Percentiles rank a stretch among this genome's conserved stretches.
Conservation (phyloP, 306 rosid genomes). For the Cyclanthera cordifolia region DNA sequence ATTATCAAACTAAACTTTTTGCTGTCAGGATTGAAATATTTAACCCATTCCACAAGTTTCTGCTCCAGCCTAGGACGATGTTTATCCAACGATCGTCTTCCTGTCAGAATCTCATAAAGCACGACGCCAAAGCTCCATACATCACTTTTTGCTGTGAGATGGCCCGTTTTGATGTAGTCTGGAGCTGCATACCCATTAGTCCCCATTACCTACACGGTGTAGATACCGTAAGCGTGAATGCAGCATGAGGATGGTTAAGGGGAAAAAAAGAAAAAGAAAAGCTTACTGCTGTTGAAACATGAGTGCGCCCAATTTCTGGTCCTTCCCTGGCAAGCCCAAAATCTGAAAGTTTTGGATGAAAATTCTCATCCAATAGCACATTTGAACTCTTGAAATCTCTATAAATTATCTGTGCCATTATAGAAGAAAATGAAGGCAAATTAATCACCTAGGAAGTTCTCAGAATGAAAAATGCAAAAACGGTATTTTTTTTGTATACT, state of each 20-base stretch:
- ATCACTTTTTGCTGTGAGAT: conserved; percentile 76
- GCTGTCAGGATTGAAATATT: conserved; percentile 41
- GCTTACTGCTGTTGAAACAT: conserved; percentile 89
- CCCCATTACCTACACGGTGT: conserved; percentile 47
- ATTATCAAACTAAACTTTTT: conserved; percentile 43
- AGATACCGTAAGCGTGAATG: background rate
- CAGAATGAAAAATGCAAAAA: background rate
- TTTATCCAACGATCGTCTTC: conserved; percentile 63
- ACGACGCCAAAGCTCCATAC: conserved; percentile 89
- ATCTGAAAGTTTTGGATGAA: conserved; percentile 69
- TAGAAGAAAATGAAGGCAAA: conserved; percentile 2
- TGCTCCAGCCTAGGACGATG: conserved; percentile 55
- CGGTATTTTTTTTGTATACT: background rate
- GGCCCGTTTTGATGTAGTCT: conserved; percentile 73
- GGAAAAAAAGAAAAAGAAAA: conserved; percentile 10
- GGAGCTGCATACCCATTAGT: conserved; percentile 93
- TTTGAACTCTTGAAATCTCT: conserved; percentile 71
- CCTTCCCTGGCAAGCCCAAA: conserved; percentile 92
- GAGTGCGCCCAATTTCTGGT: conserved; percentile 54
- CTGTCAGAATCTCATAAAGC: conserved; percentile 60
- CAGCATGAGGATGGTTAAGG: conserved; percentile 4
- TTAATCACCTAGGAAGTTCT: background rate
- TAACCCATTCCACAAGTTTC: conserved; percentile 81
- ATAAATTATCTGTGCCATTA: conserved; percentile 44
- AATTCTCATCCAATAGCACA: conserved; percentile 58